Conservation (phyloP, 1,284 basidiomycete genomes). For the Ustilago trichophora region DNA sequence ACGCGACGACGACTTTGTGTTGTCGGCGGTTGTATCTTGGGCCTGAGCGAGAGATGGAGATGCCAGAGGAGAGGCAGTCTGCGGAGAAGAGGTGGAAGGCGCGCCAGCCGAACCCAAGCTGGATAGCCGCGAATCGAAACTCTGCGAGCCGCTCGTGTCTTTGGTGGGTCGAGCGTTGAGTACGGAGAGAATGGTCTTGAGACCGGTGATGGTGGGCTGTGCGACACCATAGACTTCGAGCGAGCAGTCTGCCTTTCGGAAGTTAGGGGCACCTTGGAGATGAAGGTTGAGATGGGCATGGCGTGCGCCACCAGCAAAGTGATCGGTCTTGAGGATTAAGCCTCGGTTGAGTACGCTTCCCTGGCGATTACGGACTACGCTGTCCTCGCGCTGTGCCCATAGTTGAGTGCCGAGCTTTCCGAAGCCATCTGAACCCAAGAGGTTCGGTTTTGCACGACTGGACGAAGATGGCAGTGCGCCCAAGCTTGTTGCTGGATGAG, state of each 20-base stretch:
- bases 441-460: conserved; percentile 19
- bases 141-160: conserved; percentile 10
- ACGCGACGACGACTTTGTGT: conserved; percentile 3
- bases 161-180: conserved; percentile 70
- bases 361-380: conserved; percentile 82
- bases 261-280: conserved; percentile 91
- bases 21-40: background rate
- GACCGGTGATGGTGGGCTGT: conserved; percentile 90
- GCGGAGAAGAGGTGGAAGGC: conserved; percentile 7
- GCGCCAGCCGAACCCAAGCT: conserved; percentile 5
- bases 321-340: conserved; percentile 86
- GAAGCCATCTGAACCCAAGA: conserved; percentile 39
- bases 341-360: conserved; percentile 89
- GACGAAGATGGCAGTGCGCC: conserved; percentile 2
- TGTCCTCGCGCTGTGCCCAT: conserved; percentile 52
- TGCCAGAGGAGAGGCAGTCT: conserved; percentile 10
- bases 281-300: conserved; percentile 77
- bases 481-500: conserved; percentile 1
- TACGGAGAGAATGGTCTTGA: conserved; percentile 88
- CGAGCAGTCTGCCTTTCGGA: conserved; percentile 75
- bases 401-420: conserved; percentile 37
- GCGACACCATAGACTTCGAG: conserved; percentile 70
- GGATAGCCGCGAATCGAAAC: conserved; percentile 22
- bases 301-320: conserved; percentile 51
- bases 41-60: conserved; percentile 11